A percentile compares a stretch with the other conserved stretches of the same genome.
phyloP scores from a whole-genome alignment of 2,329 filamentous ascomycete genomes.

The Tolypocladium album region DNA sequence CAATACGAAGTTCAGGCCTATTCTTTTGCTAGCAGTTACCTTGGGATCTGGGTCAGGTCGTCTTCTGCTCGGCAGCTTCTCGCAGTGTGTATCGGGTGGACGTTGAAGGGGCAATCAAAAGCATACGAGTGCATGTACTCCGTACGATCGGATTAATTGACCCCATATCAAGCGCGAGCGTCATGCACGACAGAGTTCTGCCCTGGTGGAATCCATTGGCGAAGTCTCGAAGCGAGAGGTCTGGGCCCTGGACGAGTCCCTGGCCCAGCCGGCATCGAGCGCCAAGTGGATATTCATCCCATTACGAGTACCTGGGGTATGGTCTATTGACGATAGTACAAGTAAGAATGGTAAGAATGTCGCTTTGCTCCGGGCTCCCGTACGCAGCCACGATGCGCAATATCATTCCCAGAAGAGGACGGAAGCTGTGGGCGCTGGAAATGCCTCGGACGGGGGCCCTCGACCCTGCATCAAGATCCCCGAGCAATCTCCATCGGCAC shows the following conservation, averaged over 20 bases:
- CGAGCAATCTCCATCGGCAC: not conserved
- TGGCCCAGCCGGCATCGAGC: not conserved
- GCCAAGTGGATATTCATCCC: not conserved
- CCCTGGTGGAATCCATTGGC: not conserved
- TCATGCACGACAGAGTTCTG: not conserved
- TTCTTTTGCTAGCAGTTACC: not conserved
- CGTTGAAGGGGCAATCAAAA: not conserved
- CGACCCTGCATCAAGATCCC: not conserved
- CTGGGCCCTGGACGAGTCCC: not conserved
- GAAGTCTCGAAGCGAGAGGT: not conserved
- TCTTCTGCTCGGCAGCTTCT: not conserved
- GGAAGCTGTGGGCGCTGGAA: not conserved
- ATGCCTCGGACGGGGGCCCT: not conserved
- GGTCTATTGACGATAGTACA: not conserved
- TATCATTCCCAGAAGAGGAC: not conserved
- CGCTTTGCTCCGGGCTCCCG: not conserved
- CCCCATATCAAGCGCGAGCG: not conserved
- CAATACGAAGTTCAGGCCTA: not conserved
- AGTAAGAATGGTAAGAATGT: not conserved
- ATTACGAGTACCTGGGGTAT: not conserved
- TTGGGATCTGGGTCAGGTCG: not conserved
- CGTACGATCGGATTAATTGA: not conserved
- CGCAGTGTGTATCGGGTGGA: not conserved
- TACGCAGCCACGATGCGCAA: not conserved
- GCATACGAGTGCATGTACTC: not conserved